phyloP scores from a whole-genome alignment of 305 asterid species.

The Coffea humblotiana region DNA sequence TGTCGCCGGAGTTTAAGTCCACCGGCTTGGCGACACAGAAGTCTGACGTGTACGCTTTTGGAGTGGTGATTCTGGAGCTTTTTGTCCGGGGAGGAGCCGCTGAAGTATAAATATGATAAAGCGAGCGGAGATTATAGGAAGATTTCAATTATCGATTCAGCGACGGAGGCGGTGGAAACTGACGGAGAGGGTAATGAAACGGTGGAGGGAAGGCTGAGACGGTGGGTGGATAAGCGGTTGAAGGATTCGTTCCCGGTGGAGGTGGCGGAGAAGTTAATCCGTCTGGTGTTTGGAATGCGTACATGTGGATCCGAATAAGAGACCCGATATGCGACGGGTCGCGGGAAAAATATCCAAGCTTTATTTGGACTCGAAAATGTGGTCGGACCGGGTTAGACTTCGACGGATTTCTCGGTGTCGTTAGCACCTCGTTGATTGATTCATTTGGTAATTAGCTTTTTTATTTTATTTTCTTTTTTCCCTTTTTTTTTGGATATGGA shows the following conservation, averaged over 20 bases:
- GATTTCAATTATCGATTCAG: constrained; percentile 53
- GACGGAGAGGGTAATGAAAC: constrained; percentile 36
- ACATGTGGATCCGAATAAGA: constrained; percentile 60
- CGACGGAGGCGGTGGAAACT: constrained; percentile 35
- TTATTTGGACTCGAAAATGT: constrained; percentile 59
- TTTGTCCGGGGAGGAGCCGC: constrained; percentile 79
- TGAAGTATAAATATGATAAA: constrained; percentile 53
- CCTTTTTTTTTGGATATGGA: background rate
- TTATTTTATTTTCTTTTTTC: background rate
- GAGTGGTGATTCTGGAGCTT: constrained; percentile 83
- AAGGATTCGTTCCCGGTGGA: constrained; percentile 87
- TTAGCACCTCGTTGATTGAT: constrained; percentile 45
- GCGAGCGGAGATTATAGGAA: constrained; percentile 41
- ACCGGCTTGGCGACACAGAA: constrained; percentile 79
- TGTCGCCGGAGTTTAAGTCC: constrained; percentile 84
- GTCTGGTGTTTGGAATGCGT: constrained; percentile 71
- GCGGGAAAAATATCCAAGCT: constrained; percentile 87
- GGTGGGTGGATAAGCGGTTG: constrained; percentile 82
- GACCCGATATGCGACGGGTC: constrained; percentile 93
- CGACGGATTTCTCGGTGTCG: constrained; percentile 71
- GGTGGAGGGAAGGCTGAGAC: constrained; percentile 64
- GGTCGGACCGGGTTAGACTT: constrained; percentile 61
- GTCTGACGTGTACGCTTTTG: constrained; percentile 89
- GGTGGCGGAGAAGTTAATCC: constrained; percentile 67
- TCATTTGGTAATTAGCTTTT: background rate